Percentiles rank a stretch among this genome's conserved stretches.
Conservation (phyloP, 1,139 yeast genomes). For the Magnusiomyces suaveolens region DNA sequence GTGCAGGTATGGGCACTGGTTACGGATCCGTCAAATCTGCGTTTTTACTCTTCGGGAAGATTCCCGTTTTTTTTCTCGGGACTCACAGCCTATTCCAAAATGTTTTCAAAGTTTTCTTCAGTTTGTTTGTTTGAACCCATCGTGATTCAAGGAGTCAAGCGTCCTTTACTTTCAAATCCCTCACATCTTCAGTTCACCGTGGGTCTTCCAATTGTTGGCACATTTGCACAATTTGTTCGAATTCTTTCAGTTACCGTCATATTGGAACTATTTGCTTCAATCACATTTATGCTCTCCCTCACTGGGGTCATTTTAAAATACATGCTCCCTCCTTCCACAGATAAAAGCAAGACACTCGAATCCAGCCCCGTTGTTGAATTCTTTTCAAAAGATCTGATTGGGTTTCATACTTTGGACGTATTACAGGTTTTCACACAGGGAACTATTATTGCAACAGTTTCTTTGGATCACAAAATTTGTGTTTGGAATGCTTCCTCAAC, state of each 20-base stretch:
- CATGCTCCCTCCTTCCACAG: conserved; percentile 21
- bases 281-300: conserved; percentile 36
- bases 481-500: conserved; percentile 62
- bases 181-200: conserved; percentile 5
- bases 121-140: conserved; percentile 13
- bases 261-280: conserved; percentile 38
- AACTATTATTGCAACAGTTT: conserved; percentile 54
- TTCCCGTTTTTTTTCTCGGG: conserved; percentile 12
- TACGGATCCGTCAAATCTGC: conserved; percentile 8
- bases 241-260: conserved; percentile 24
- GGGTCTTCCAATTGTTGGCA: conserved; percentile 10
- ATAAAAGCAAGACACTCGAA: conserved; percentile 14
- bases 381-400: conserved; percentile 44
- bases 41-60: conserved; percentile 10
- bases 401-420: conserved; percentile 55
- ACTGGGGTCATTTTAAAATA: conserved; percentile 33
- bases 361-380: conserved; percentile 23
- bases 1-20: conserved; percentile 8
- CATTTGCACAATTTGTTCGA: conserved; percentile 10
- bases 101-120: conserved; percentile 4
- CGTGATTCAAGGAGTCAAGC: conserved; percentile 8
- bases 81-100: conserved; percentile 5
- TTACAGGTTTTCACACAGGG: conserved; percentile 45
- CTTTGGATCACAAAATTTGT: conserved; percentile 59
- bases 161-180: not conserved